Conservation (phyloP, 352 stramenopile species). For the Elongisporangium undulatum region DNA sequence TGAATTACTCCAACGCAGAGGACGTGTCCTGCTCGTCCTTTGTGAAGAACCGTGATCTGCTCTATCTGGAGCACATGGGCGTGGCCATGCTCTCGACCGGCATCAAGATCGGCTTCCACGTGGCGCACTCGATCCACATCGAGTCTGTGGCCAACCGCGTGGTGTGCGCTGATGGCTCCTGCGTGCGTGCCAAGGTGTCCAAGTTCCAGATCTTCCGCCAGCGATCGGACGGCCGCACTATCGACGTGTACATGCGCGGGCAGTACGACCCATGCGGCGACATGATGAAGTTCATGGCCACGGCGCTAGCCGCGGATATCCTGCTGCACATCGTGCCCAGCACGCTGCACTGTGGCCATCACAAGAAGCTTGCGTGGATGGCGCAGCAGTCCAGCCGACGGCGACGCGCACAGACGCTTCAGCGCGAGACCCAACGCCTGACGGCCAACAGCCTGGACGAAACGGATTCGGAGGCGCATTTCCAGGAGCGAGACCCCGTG, state of each 20-base stretch:
- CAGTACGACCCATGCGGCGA: constrained; percentile 53
- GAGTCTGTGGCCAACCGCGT: constrained; percentile 32
- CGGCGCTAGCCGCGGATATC: constrained; percentile 33
- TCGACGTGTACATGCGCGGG: constrained; percentile 48
- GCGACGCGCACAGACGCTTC: constrained; percentile 14
- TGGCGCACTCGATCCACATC: constrained; percentile 62
- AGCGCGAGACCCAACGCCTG: constrained; percentile 9
- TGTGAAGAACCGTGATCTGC: constrained; percentile 41
- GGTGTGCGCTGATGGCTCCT: constrained; percentile 20
- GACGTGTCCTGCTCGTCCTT: constrained; percentile 15
- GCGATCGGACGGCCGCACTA: constrained; percentile 17
- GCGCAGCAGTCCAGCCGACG: constrained; percentile 33
- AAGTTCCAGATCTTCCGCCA: constrained; percentile 50
- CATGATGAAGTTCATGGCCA: constrained; percentile 43
- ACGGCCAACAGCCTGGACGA: constrained; percentile 21
- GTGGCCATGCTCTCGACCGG: constrained; percentile 22
- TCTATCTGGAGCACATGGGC: constrained; percentile 55
- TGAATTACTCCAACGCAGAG: constrained; percentile 19
- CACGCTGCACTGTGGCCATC: constrained; percentile 40
- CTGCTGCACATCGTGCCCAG: constrained; percentile 33
- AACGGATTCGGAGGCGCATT: constrained; percentile 7
- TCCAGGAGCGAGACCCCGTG: constrained; percentile 11
- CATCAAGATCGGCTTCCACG: constrained; percentile 46
- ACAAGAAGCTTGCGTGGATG: constrained; percentile 56
- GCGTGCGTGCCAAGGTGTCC: constrained; percentile 39